A percentile compares a stretch with the other conserved stretches of the same genome.
Conservation (phyloP, 73 alveolate species). For the Urostyla sp. region DNA sequence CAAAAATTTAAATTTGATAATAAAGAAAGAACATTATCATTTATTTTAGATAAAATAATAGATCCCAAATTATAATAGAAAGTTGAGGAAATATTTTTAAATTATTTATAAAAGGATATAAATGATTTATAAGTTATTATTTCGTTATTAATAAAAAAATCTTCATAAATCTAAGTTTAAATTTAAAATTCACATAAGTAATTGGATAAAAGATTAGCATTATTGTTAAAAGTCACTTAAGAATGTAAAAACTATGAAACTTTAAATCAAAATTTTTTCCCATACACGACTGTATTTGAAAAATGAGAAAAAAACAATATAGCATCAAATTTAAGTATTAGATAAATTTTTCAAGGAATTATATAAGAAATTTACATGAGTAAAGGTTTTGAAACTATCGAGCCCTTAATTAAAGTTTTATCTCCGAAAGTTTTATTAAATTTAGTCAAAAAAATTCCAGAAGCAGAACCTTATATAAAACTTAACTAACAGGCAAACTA, state of each 20-base stretch:
- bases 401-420: constrained; percentile 8
- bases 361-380: constrained; percentile 21
- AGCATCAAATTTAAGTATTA: constrained; percentile 39
- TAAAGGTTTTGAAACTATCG: constrained; percentile 10
- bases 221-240: constrained; percentile 4
- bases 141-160: constrained; percentile 25
- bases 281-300: background rate
- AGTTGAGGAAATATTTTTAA: constrained; percentile 19
- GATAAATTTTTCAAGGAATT: background rate
- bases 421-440: constrained; percentile 13
- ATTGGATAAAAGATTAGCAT: background rate
- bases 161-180: constrained; percentile 18
- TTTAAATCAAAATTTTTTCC: background rate
- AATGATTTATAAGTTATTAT: constrained; percentile 10
- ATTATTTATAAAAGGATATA: constrained; percentile 3
- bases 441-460: constrained; percentile 24
- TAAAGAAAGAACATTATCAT: constrained; percentile 32
- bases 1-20: constrained; percentile 44
- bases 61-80: constrained; percentile 25
- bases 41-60: constrained; percentile 13
- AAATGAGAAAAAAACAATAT: constrained; percentile 4
- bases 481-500: constrained; percentile 15
- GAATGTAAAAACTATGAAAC: constrained; percentile 7
- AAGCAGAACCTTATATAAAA: constrained; percentile 49
- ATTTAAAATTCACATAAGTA: constrained; percentile 18